These are phyloP conservation scores for Tilletia horrida DNA, from an alignment of 1,284 basidiomycete genomes.

Conservation along the genomic window DNA sequence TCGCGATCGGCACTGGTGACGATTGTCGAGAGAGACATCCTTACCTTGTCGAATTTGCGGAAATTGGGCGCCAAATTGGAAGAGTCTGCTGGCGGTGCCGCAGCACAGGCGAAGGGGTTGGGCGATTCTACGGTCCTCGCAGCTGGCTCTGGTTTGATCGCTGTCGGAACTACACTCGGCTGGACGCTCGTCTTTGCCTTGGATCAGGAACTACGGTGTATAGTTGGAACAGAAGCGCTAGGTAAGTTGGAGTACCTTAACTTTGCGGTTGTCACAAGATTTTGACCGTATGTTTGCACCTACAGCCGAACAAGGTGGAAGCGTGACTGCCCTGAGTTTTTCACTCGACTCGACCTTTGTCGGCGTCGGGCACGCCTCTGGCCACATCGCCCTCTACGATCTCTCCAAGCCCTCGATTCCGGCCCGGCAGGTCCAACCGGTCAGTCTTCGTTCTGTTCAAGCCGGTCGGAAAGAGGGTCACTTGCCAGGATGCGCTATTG, in stretches of 20 bases:
- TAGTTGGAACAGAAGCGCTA: constrained; percentile 69
- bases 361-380: constrained; percentile 80
- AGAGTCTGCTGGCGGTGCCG: constrained; percentile 36
- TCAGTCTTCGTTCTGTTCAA: constrained; percentile 65
- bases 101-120: constrained; percentile 37
- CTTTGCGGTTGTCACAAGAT: neutral
- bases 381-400: constrained; percentile 83
- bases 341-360: constrained; percentile 92
- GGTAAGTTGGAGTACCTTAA: constrained; percentile 59
- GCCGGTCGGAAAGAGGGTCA: constrained; percentile 92
- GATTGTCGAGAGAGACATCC: constrained; percentile 61
- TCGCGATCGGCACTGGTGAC: neutral
- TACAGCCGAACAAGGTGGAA: constrained; percentile 65
- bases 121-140: constrained; percentile 67
- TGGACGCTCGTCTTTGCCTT: constrained; percentile 83
- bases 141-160: constrained; percentile 81
- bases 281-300: constrained; percentile 1
- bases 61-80: constrained; percentile 59
- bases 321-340: constrained; percentile 84
- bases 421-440: constrained; percentile 69
- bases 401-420: constrained; percentile 65
- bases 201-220: constrained; percentile 70
- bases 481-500: constrained; percentile 75
- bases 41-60: constrained; percentile 75
- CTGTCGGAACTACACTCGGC: constrained; percentile 78